Percentiles rank a stretch among this genome's conserved stretches.
Conservation (phyloP, 495 filamentous ascomycete species). For the Lindgomyces ingoldianus region DNA sequence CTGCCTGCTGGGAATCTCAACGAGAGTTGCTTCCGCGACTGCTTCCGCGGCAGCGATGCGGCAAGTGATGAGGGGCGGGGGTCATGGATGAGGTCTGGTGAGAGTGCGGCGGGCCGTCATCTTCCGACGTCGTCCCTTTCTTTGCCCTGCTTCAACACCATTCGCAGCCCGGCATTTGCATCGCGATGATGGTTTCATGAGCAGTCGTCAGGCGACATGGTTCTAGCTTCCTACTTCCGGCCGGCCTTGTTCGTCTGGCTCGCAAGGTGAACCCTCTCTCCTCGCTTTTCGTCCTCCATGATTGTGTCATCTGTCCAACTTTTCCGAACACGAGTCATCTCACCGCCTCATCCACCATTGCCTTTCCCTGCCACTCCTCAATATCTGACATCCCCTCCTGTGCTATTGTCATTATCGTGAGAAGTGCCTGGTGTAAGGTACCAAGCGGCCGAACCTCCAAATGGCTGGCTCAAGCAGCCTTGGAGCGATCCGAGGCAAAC, state of each 20-base stretch:
- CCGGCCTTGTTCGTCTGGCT: constrained; percentile 17
- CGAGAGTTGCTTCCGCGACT: not conserved
- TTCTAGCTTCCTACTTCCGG: constrained; percentile 17
- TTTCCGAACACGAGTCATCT: constrained; percentile 36
- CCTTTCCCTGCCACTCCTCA: constrained; percentile 2
- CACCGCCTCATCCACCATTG: constrained; percentile 27
- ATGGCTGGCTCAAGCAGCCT: constrained; percentile 14
- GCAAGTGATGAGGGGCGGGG: no score
- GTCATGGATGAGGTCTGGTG: constrained; percentile 10
- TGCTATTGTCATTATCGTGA: constrained; percentile 34
- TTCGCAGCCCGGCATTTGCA: not conserved
- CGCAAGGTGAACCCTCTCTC: constrained; percentile 24
- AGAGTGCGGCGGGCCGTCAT: not conserved
- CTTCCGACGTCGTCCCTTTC: not conserved
- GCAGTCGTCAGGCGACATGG: constrained; percentile 22
- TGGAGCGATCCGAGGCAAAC: constrained; percentile 24
- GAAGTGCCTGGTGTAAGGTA: constrained; percentile 30
- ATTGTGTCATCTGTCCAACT: constrained; percentile 37
- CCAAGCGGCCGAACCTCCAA: constrained; percentile 1
- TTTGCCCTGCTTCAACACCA: constrained; percentile 22
- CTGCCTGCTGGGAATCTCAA: not conserved
- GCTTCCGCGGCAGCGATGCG: not conserved
- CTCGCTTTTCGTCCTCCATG: not conserved
- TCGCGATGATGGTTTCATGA: constrained; percentile 16
- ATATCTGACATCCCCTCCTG: constrained; percentile 24